A percentile compares a stretch with the other conserved stretches of the same genome.
Evolutionary conservation across 306 rosid genomes (phyloP).

Genomic region (Begonia masoniana): DNA sequence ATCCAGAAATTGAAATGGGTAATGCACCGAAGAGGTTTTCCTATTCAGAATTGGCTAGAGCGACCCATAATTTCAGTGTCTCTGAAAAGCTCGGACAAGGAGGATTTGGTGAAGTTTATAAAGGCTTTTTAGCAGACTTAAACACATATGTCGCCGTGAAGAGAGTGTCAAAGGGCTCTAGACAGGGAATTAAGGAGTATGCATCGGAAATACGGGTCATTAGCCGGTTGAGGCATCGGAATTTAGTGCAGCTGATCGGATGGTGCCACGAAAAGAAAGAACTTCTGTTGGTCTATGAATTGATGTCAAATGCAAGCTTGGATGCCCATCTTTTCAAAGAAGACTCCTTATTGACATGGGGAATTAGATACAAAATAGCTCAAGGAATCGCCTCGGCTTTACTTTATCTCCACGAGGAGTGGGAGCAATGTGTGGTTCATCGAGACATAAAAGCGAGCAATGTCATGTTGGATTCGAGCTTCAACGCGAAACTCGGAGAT

Average conservation of each 20-base stretch:
- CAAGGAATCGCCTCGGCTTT: constrained; percentile 11
- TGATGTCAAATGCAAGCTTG: constrained; percentile 11
- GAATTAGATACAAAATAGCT: constrained; percentile 2
- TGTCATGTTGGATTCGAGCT: constrained; percentile 16
- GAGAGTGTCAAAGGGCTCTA: constrained; percentile 11
- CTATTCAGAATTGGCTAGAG: constrained; percentile 5
- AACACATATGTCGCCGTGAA: constrained; percentile 10
- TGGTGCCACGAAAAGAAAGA: constrained; percentile 11
- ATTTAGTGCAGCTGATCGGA: constrained; percentile 15
- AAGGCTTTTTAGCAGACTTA: constrained; percentile 5
- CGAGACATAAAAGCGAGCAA: constrained; percentile 18
- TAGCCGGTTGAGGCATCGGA: constrained; percentile 15
- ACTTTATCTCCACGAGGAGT: constrained; percentile 14
- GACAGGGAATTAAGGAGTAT: constrained; percentile 13
- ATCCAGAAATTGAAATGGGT: constrained; percentile 5
- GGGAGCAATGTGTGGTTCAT: constrained; percentile 16
- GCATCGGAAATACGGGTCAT: constrained; percentile 13
- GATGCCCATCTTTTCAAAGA: constrained; percentile 5
- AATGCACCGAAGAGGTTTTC: constrained; percentile 8
- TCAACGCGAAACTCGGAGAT: constrained; percentile 15
- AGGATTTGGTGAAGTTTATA: constrained; percentile 17
- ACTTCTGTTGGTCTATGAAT: constrained; percentile 13
- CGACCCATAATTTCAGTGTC: constrained; percentile 7
- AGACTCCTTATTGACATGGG: constrained; percentile 8
- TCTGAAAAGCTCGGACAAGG: constrained; percentile 14